A percentile compares a stretch with the other conserved stretches of the same genome.
These are phyloP conservation scores for Eucalyptus leucophloia DNA, from an alignment of 345 rosid species.

Conservation along the genomic window DNA sequence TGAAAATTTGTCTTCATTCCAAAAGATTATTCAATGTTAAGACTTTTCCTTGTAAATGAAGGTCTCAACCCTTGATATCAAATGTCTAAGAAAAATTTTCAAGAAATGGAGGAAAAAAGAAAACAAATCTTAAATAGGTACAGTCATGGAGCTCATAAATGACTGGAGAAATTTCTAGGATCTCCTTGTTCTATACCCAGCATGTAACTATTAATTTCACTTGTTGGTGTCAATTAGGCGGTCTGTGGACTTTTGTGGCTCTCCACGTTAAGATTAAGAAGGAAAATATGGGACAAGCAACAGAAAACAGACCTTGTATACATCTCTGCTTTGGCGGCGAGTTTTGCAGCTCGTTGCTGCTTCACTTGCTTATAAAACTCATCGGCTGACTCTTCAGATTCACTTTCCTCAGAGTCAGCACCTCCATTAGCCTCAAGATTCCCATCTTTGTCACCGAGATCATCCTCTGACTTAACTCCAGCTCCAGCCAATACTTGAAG, in stretches of 20 bases:
- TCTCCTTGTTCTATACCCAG: background rate
- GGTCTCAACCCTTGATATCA: background rate
- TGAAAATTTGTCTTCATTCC: background rate
- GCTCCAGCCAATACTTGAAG: slow-evolving; percentile 75
- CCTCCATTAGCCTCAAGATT: slow-evolving; percentile 10
- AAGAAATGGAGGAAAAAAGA: background rate
- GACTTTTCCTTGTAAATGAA: background rate
- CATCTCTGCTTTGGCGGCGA: slow-evolving; percentile 54
- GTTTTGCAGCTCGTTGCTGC: slow-evolving; percentile 39
- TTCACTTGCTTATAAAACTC: slow-evolving; percentile 61
- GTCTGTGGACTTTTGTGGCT: too few species aligned
- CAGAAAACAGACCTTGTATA: slow-evolving; percentile 38
- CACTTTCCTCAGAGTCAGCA: slow-evolving; percentile 18
- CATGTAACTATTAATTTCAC: background rate
- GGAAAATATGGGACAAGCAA: background rate
- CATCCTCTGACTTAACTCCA: slow-evolving; percentile 64
- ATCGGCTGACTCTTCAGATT: slow-evolving; percentile 34
- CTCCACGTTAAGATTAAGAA: background rate
- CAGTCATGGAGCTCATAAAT: background rate
- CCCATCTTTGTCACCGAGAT: slow-evolving; percentile 16
- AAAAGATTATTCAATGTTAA: background rate
- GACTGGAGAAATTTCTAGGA: background rate
- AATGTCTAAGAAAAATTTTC: background rate
- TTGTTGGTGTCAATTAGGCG: fast-evolving
- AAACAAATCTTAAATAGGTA: background rate